phyloP scores from a whole-genome alignment of 257 asterid species.

The Salvia miltiorrhiza region DNA sequence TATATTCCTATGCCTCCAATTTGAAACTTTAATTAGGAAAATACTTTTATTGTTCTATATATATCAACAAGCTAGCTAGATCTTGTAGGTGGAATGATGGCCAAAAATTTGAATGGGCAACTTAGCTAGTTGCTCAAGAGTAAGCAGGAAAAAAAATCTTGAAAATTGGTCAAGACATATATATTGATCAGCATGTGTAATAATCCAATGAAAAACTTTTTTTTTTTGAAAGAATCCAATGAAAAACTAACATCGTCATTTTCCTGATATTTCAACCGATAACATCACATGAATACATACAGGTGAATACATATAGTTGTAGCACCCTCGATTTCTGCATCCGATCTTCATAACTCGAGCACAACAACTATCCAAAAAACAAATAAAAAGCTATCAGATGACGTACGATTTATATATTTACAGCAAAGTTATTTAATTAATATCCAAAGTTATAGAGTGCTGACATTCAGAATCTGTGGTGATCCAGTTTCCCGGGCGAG shows the following conservation, averaged over 20 bases:
- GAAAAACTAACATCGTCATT: neutral
- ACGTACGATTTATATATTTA: no score
- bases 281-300: neutral
- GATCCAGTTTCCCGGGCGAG: slow-evolving; percentile 62
- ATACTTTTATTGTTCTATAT: no score
- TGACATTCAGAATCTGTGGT: slow-evolving; percentile 77
- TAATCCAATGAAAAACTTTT: neutral
- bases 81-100: no score
- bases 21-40: no score
- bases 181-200: neutral
- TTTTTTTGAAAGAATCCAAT: no score
- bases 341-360: slow-evolving; percentile 55
- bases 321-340: neutral
- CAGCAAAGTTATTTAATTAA: no score
- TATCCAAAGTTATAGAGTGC: no score
- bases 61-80: no score
- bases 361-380: slow-evolving; percentile 56
- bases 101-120: no score
- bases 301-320: neutral
- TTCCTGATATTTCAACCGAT: neutral
- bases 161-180: neutral
- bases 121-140: no score
- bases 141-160: neutral
- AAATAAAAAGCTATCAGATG: neutral
- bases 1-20: no score